Base-by-base conservation (phyloP, 1,139 yeast species). In the Torulaspora pretoriensis region DNA sequence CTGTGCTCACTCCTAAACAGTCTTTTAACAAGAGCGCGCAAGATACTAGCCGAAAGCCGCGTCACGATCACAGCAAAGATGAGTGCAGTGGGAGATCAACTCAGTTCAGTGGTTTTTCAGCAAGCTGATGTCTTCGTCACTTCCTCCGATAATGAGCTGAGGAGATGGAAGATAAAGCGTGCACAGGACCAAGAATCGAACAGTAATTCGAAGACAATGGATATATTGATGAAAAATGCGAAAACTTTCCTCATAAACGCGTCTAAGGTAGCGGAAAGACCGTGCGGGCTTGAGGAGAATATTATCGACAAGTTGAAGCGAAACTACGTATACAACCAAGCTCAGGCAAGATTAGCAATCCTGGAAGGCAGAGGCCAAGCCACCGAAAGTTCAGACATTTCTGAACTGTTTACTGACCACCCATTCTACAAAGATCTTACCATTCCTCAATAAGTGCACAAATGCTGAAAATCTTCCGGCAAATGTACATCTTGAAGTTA, bases 201-300 rank as follows among this genome's bases (percentile, higher is more conserved):
- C 4, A 13, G 17, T 23, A 16, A 31, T 16, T 9, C 8, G 10
- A 53, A 50, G 33, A 45, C 51, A 7, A 40, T 44, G 24, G 43
- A 45, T 3, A 45, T 57, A 8, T 46, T 62, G 28, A 34, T 46
- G 47, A 59, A 59, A 44, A 62, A 62, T 35, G 57, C 60, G 5
- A 42, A 40, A 25, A 54, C 59, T 3, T 47, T 59, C 13, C 46
- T 58, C 14, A 35, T 45, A 10, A 61, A 61, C 35, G 60, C 61
- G 1, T 44, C 40, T 16, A 51, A 43, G 27, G 56, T 58, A 19
- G 53, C 65, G 1, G 52, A 59, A 37, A 45, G 43, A 35, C 49
- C 63, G 4, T 61, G 65, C 43, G 67, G 67, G 8, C 40, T 62
- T 32, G 56, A 59, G 39, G 67, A 62, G 39, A 52, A 53, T 31